Conservation (phyloP, 2,329 filamentous ascomycete species). For the Colletotrichum sp. region DNA sequence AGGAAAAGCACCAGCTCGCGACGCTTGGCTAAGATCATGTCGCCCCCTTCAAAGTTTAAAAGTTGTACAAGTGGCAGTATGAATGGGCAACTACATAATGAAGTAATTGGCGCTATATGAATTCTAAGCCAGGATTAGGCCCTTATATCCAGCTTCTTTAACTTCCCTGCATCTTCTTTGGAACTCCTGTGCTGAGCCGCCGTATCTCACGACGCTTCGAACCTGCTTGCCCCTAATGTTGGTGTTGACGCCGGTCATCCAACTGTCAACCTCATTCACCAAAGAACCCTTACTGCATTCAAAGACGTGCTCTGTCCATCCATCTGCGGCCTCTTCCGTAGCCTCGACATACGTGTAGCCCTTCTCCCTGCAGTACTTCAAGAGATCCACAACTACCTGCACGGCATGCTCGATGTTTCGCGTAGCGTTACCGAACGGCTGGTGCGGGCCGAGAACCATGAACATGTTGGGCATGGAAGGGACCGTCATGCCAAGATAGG, state of each 20-base stretch:
- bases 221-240: slow-evolving; percentile 50
- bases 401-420: slow-evolving; percentile 46
- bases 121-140: slow-evolving; percentile 18
- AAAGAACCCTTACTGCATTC: slow-evolving; percentile 48
- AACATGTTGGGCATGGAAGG: slow-evolving; percentile 52
- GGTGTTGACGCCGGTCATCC: slow-evolving; percentile 61
- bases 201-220: slow-evolving; percentile 50
- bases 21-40: neutral
- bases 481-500: slow-evolving; percentile 45
- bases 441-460: slow-evolving; percentile 47
- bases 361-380: slow-evolving; percentile 34
- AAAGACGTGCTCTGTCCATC: slow-evolving; percentile 53
- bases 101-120: neutral
- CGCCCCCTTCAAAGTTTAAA: neutral
- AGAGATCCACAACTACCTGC: slow-evolving; percentile 37
- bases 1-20: neutral
- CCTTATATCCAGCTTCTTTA: slow-evolving; percentile 27
- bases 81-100: neutral
- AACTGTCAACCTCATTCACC: slow-evolving; percentile 52
- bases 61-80: neutral
- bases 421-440: slow-evolving; percentile 46
- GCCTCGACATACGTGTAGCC: slow-evolving; percentile 40
- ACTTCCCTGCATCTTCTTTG: slow-evolving; percentile 39
- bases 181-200: slow-evolving; percentile 47
- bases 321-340: slow-evolving; percentile 38